Percentiles rank a stretch among this genome's conserved stretches.
Evolutionary conservation across 805 yeast genomes (phyloP).

Genomic region (Ogataea haglerorum): DNA sequence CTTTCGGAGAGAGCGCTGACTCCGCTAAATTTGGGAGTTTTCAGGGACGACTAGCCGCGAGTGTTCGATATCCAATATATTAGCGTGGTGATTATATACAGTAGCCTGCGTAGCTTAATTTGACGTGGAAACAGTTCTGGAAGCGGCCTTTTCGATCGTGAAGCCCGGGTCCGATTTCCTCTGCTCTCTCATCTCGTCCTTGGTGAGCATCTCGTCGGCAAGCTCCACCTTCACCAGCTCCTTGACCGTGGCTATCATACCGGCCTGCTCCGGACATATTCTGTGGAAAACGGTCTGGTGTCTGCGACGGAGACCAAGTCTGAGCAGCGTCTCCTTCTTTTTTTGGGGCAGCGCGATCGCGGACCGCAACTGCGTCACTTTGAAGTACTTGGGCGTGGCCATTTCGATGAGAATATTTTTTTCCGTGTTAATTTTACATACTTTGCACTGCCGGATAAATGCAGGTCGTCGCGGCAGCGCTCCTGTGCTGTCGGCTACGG

Average conservation of each 20-base stretch:
- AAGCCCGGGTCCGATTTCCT: conserved; percentile 70
- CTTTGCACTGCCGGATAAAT: conserved; percentile 4
- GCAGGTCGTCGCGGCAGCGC: conserved; percentile 10
- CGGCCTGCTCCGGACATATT: conserved; percentile 79
- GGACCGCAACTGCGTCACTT: conserved; percentile 76
- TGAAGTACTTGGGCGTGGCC: conserved; percentile 40
- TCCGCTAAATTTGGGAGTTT: background rate
- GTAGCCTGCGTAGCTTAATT: conserved; percentile 3
- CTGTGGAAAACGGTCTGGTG: conserved; percentile 70
- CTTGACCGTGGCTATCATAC: conserved; percentile 76
- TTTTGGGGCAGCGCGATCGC: conserved; percentile 79
- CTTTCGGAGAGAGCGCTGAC: conserved; percentile 18
- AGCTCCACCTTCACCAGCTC: conserved; percentile 83
- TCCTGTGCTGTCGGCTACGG: conserved; percentile 8
- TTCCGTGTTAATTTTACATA: background rate
- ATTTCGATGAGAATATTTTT: conserved; percentile 6
- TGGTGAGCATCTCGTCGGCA: conserved; percentile 50
- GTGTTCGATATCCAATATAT: background rate
- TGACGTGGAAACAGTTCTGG: background rate
- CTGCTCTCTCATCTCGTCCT: conserved; percentile 46
- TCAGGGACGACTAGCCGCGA: background rate
- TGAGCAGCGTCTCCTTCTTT: conserved; percentile 58
- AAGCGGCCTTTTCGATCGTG: conserved; percentile 35
- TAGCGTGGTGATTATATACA: conserved; percentile 4
- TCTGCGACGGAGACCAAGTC: conserved; percentile 73